Evolutionary conservation across 495 filamentous ascomycete genomes (phyloP).

Genomic region (Symbiotaphrina buchneri): DNA sequence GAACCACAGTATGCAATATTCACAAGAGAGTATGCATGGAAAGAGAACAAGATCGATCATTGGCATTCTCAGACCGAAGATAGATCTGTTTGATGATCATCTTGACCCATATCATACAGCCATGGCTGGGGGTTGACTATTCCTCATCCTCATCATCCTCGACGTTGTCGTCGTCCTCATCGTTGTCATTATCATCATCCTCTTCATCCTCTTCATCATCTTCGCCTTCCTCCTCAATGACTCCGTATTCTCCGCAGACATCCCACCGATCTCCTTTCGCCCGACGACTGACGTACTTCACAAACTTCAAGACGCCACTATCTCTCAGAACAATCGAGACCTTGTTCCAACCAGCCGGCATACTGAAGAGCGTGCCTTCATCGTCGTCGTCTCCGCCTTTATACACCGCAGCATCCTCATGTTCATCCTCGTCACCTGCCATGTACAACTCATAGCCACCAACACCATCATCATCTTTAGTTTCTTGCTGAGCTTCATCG

Average conservation of each 20-base stretch:
- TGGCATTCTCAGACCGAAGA: too few species aligned
- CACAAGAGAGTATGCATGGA: too few species aligned
- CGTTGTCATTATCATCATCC: conserved; percentile 17
- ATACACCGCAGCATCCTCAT: conserved; percentile 78
- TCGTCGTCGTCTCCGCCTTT: conserved; percentile 57
- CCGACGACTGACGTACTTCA: conserved; percentile 75
- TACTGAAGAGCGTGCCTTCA: conserved; percentile 78
- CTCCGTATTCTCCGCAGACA: conserved; percentile 44
- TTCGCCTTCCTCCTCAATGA: conserved; percentile 14
- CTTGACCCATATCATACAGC: too few species aligned
- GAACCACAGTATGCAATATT: too few species aligned
- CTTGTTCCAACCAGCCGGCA: conserved; percentile 73
- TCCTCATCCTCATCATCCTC: neutral
- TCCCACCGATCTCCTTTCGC: conserved; percentile 91
- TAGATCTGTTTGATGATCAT: too few species aligned
- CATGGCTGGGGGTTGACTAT: neutral
- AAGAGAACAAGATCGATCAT: too few species aligned
- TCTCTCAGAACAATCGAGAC: conserved; percentile 79
- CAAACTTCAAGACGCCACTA: conserved; percentile 65
- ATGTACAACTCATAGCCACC: conserved; percentile 88
- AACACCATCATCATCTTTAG: conserved; percentile 10
- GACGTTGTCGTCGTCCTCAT: conserved; percentile 10
- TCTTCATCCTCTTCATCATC: conserved; percentile 9
- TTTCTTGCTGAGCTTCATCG: conserved; percentile 3
- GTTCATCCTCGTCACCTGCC: conserved; percentile 59